phyloP scores from a whole-genome alignment of 2,329 filamentous ascomycete species.

The Aspergillus aculeatus region DNA sequence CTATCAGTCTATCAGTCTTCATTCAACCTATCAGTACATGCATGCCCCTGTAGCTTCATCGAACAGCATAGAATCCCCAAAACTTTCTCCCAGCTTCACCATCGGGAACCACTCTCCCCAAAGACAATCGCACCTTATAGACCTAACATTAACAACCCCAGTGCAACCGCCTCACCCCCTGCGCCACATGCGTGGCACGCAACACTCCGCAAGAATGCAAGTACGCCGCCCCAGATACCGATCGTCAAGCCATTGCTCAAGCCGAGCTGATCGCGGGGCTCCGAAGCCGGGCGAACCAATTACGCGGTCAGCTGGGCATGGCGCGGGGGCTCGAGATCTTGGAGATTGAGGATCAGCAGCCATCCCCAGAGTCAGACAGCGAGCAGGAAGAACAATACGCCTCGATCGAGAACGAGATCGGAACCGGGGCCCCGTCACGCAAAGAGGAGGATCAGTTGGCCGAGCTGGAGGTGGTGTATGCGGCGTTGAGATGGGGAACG shows the following conservation, averaged over 20 bases:
- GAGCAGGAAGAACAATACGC: not conserved
- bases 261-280: conserved; percentile 19
- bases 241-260: conserved; percentile 19
- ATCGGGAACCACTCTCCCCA: not conserved
- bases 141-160: not conserved
- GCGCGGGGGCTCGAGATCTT: not conserved
- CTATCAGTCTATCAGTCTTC: too few relatives aligned
- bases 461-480: conserved; percentile 16
- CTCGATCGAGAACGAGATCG: too few relatives aligned
- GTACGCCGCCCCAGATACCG: conserved; percentile 15
- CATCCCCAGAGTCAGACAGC: not conserved
- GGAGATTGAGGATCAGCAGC: not conserved
- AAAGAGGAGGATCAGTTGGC: conserved; percentile 2
- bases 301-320: conserved; percentile 7
- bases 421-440: not conserved
- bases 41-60: not conserved
- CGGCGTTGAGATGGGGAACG: conserved; percentile 9
- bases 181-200: conserved; percentile 18
- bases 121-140: not conserved
- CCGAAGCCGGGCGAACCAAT: conserved; percentile 6
- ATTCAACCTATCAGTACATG: too few relatives aligned
- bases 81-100: too few relatives aligned
- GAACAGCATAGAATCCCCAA: not conserved
- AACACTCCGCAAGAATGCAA: conserved; percentile 15
- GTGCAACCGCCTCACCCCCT: conserved; percentile 20